Conservation (phyloP, 164 flowering plant genomes). For the Tetracentron sinense region DNA sequence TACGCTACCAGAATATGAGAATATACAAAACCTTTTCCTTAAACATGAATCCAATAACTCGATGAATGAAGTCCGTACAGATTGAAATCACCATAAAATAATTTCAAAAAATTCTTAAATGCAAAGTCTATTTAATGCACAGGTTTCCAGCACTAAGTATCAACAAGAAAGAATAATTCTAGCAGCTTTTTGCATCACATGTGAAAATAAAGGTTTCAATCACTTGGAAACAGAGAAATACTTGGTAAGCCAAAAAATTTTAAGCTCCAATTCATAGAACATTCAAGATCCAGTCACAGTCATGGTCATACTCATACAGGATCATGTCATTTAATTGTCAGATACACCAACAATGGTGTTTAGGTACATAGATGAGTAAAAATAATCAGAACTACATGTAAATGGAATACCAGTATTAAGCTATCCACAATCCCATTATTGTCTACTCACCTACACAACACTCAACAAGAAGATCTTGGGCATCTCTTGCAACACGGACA, state of each 20-base stretch:
- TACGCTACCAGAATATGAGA: too few species aligned
- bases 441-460: conserved; percentile 91
- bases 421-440: too few species aligned
- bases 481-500: conserved; percentile 98
- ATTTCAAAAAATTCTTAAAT: neutral
- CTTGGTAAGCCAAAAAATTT: too few species aligned
- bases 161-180: neutral
- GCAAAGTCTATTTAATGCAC: neutral
- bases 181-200: neutral
- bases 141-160: neutral
- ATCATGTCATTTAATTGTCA: neutral
- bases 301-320: neutral
- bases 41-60: too few species aligned
- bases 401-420: too few species aligned
- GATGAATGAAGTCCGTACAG: neutral
- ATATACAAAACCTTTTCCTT: too few species aligned
- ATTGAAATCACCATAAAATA: neutral
- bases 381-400: too few species aligned
- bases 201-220: neutral
- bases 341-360: neutral
- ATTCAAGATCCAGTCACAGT: too few species aligned
- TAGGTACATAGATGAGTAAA: too few species aligned
- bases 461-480: conserved; percentile 95
- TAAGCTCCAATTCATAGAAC: neutral
- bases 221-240: neutral